phyloP scores from a whole-genome alignment of 2,329 filamentous ascomycete species.

The Emericellopsis cladophorae region DNA sequence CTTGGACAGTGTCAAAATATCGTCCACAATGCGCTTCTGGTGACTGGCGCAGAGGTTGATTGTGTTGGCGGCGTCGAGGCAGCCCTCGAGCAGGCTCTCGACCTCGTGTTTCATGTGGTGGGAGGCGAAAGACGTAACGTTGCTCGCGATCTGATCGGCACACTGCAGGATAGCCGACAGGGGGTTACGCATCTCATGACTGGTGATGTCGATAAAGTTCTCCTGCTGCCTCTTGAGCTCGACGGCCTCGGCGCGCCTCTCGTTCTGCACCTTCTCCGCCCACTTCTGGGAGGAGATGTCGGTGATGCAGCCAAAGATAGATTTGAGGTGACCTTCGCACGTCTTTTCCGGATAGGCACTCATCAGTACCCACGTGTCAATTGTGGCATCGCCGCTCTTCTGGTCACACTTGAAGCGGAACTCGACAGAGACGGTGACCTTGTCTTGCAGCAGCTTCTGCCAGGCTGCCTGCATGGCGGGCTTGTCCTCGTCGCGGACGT shows the following conservation, averaged over 20 bases:
- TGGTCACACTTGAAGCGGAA: slow-evolving; percentile 64
- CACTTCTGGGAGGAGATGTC: slow-evolving; percentile 80
- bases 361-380: slow-evolving; percentile 68
- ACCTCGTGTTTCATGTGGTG: slow-evolving; percentile 26
- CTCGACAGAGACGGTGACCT: slow-evolving; percentile 54
- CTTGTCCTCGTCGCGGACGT: slow-evolving; percentile 55
- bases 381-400: slow-evolving; percentile 42
- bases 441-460: slow-evolving; percentile 47
- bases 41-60: slow-evolving; percentile 71
- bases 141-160: slow-evolving; percentile 55
- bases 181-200: slow-evolving; percentile 67
- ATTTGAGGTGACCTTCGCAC: slow-evolving; percentile 50
- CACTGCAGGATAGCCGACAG: slow-evolving; percentile 64
- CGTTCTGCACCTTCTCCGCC: slow-evolving; percentile 68
- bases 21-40: slow-evolving; percentile 61
- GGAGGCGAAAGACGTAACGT: slow-evolving; percentile 29
- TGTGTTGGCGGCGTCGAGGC: slow-evolving; percentile 67
- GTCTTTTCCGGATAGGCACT: slow-evolving; percentile 64
- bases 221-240: slow-evolving; percentile 63
- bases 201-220: slow-evolving; percentile 64
- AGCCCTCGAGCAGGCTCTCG: slow-evolving; percentile 36
- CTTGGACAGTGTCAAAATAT: slow-evolving; percentile 55
- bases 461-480: slow-evolving; percentile 46
- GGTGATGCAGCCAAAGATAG: slow-evolving; percentile 69
- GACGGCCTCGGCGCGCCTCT: slow-evolving; percentile 67